phyloP scores from a whole-genome alignment of 768 basidiomycete species.

The Termitomyces sp. region DNA sequence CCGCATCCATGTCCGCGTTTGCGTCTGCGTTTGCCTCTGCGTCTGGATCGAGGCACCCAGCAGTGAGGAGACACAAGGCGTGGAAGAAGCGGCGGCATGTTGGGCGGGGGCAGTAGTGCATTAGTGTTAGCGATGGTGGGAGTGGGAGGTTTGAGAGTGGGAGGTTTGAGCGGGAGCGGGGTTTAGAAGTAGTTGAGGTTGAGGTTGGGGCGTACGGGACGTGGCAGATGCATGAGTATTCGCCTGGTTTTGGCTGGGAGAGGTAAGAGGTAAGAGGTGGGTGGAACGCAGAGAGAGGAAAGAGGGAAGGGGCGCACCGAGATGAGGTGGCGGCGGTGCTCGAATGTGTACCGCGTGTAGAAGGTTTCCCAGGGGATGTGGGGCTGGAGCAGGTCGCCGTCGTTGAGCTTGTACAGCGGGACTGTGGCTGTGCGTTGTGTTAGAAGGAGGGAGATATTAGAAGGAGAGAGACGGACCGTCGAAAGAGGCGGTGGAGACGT shows the following conservation, averaged over 20 bases:
- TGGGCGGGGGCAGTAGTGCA: constrained; percentile 56
- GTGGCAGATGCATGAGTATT: constrained; percentile 38
- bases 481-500: constrained; percentile 39
- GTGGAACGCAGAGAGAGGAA: background rate
- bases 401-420: constrained; percentile 29
- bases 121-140: constrained; percentile 18
- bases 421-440: constrained; percentile 26
- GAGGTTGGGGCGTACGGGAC: constrained; percentile 46
- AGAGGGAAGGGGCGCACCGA: constrained; percentile 23
- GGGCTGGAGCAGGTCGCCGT: constrained; percentile 30
- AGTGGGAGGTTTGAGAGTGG: too few relatives aligned
- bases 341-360: constrained; percentile 42
- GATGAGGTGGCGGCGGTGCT: constrained; percentile 26
- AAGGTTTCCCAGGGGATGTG: constrained; percentile 38
- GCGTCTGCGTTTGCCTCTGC: constrained; percentile 7
- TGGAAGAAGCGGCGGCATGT: constrained; percentile 46
- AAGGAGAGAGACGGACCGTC: constrained; percentile 30
- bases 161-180: too few relatives aligned
- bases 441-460: background rate
- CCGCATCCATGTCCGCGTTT: too few relatives aligned
- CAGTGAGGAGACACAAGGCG: constrained; percentile 34
- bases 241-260: constrained; percentile 37
- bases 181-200: too few relatives aligned
- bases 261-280: background rate
- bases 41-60: constrained; percentile 18